Evolutionary conservation across 139 green algal genomes (phyloP), one percentile per base, ranked within the genome.

Genomic region (Coelastrella sp.): DNA sequence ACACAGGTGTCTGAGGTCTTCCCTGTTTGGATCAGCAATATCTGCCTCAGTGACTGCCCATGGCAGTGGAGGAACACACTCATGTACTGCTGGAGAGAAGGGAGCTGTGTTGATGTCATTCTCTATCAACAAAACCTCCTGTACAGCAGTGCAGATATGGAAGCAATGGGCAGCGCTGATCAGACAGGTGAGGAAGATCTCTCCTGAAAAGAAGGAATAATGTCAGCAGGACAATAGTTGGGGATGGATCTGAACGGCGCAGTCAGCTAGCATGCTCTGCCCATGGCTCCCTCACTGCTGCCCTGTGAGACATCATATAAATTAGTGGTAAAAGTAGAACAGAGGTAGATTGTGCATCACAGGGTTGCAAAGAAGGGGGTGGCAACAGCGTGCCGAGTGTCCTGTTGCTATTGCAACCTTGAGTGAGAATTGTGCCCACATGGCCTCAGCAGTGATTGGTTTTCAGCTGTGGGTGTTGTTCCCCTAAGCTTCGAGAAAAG

Each of bases 51-150:
- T 88, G 17, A 98, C 95, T 4, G 35, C 83, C 98, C 98, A 99
- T 9, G 98, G 98, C 89, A 99, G 94, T 8, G 94, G 95, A 22
- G 98, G 98, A 72, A 99, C 95, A 93, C 98, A 99, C 56, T 95
- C 97, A 89, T 99, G 95, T 65, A 99, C 98, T 3, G 97, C 96
- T 14, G 96, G 93, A 0, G 95, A 96, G 94, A 99, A 99, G 75
- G 96, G 96, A 10, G 68, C 87, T 12, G 96, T 97, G 93, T 96
- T 97, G 92, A 99, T 96, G 94, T 98, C 96, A 90, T 98, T 96
- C 93, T 98, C 97, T 20, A 97, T 94, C 83, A 99, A 92, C 74
- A 99, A 91, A 75, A 97, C 95, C 27, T 97, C 94, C 91, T 95
- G 90, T 35, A 61, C 8, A 25, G 7, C 8, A 10, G 19, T 17